Conservation (phyloP, 2,329 filamentous ascomycete genomes). For the Claviceps digitariae region DNA sequence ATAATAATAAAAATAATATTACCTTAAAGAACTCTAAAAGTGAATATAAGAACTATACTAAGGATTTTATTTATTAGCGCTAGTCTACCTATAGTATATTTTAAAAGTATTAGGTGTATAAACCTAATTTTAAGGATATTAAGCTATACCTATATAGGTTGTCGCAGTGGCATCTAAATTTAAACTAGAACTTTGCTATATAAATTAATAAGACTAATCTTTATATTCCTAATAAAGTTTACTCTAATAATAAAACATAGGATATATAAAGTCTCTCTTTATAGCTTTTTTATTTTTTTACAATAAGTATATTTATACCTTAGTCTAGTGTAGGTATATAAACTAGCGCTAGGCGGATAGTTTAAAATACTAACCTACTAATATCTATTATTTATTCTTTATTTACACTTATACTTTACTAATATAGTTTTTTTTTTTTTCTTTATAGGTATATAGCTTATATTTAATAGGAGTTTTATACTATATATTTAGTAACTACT, state of each 20-base stretch:
- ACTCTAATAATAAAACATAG: background rate
- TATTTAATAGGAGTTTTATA: too few species aligned
- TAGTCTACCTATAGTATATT: background rate
- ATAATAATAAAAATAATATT: background rate
- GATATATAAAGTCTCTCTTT: background rate
- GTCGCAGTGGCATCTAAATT: background rate
- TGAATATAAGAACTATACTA: background rate
- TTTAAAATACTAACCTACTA: background rate
- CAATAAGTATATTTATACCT: background rate
- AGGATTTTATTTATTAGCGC: background rate
- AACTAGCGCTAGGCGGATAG: background rate
- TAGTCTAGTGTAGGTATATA: background rate
- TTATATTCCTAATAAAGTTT: background rate
- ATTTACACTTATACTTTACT: background rate
- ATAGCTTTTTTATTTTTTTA: background rate
- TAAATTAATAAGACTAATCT: background rate
- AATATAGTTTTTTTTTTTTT: background rate
- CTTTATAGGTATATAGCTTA: background rate
- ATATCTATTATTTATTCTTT: background rate
- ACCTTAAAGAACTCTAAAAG: background rate
- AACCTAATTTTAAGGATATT: background rate
- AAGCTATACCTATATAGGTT: background rate
- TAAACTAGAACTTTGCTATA: background rate
- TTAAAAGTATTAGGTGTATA: background rate
- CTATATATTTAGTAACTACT: too few species aligned